Percentiles rank a stretch among this genome's conserved stretches.
These are phyloP conservation scores for Lanmaoa pseudosensibilis DNA, from an alignment of 768 basidiomycete genomes.

Conservation along the genomic window DNA sequence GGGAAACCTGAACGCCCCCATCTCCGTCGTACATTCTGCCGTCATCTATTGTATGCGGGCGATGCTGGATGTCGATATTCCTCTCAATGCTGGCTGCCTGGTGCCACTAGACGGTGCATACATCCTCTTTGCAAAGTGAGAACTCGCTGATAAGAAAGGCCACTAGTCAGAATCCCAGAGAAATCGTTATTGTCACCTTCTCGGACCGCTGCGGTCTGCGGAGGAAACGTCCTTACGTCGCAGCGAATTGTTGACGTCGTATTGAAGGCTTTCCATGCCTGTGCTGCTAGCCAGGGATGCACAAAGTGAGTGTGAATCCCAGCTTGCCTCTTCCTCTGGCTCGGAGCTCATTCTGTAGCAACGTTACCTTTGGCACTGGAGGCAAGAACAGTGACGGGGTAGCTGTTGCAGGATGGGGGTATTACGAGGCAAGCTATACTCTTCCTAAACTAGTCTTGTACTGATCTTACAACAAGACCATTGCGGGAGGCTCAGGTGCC, in stretches of 20 bases:
- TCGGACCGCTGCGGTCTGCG: constrained; percentile 86
- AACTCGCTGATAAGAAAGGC: background rate
- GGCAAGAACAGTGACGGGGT: constrained; percentile 84
- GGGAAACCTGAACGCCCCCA: constrained; percentile 82
- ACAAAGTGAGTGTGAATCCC: constrained; percentile 63
- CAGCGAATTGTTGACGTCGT: constrained; percentile 96
- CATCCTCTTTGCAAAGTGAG: background rate
- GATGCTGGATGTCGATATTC: constrained; percentile 85
- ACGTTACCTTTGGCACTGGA: constrained; percentile 85
- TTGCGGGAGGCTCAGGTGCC: constrained; percentile 91
- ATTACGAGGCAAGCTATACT: constrained; percentile 61
- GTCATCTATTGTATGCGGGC: constrained; percentile 88
- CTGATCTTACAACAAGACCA: constrained; percentile 50
- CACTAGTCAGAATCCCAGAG: constrained; percentile 72
- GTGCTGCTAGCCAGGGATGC: constrained; percentile 90
- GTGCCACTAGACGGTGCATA: constrained; percentile 75
- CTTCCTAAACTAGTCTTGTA: background rate
- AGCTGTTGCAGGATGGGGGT: constrained; percentile 82
- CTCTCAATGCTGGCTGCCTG: constrained; percentile 91
- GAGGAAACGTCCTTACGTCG: constrained; percentile 88
- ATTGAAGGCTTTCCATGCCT: constrained; percentile 87
- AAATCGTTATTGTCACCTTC: constrained; percentile 79
- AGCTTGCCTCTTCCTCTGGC: rapidly evolving
- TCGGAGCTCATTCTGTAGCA: constrained; percentile 44
- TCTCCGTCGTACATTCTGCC: constrained; percentile 83